Evolutionary conservation across 2,329 filamentous ascomycete species (phyloP), one percentile per base, ranked within the genome.

Genomic region (Aspergillus proliferans): DNA sequence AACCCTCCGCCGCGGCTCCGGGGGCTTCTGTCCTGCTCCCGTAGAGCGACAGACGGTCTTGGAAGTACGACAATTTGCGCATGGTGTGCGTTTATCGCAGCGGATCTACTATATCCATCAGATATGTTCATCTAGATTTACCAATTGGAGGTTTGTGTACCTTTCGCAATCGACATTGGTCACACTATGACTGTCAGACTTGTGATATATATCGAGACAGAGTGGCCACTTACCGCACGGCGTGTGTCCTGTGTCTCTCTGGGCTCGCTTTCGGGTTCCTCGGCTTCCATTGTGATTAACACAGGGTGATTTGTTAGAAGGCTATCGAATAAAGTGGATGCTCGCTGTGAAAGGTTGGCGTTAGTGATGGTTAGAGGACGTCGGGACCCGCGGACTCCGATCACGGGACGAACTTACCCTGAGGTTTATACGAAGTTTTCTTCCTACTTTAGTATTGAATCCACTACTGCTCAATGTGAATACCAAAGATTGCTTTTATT

Each of bases 21-120:
- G 48, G 22, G 62, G 56, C 33, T 62, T 65, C 43, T 68, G 65
- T 10, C 65, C 63, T 43, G 64, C 61, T 3, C 64, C 67, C 8
- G 68, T 70, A 5, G 67, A 71, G 33, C 66, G 64, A 48, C 70
- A 73, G 41, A 56, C 47, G 19, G 69, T 59, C 41, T 65, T 59
- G 2, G 68, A 68, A 21, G 62, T 65, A 39, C 65, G 63, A 48
- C 70, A 73, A 51, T 70, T 71, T 6, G 70, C 68, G 57, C 70
- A 73, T 45, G 70, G 70, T 1, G 61, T 63, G 36, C 65, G 64
- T 51, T 71, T 70, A 50, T 73, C 70, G 49, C 70, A 73, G 53
- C 67, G 63, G 40, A 73, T 70, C 70, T 73, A 48, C 8, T 3
- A 30, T 12, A 5, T 12, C 4, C 4, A 30, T 30, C 9, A 30